Percentiles rank a stretch among this genome's conserved stretches.
Conservation (phyloP, 108 stramenopile genomes). For the Cyclotella sp. region DNA sequence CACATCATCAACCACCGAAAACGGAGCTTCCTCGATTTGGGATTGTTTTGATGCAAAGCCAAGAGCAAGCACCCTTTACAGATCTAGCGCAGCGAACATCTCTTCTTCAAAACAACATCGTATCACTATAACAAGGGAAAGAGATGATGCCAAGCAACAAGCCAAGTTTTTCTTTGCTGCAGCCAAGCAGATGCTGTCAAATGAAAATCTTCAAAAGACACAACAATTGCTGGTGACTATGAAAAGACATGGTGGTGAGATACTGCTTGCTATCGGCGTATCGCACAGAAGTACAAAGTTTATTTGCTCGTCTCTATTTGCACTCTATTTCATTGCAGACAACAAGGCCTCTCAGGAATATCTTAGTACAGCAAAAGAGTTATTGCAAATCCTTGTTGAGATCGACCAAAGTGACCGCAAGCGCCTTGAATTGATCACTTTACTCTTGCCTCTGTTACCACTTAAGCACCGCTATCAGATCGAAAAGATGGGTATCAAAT, state of each 20-base stretch:
- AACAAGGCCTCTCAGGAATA: constrained; percentile 32
- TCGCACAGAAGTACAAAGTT: constrained; percentile 1
- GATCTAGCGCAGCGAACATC: constrained; percentile 5
- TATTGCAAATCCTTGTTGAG: constrained; percentile 30
- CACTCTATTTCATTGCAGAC: not conserved
- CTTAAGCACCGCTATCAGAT: constrained; percentile 50
- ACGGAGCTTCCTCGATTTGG: constrained; percentile 4
- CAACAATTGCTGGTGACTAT: constrained; percentile 67
- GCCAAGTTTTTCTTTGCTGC: constrained; percentile 58
- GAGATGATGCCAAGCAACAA: constrained; percentile 29
- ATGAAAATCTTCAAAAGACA: constrained; percentile 62
- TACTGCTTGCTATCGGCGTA: constrained; percentile 1
- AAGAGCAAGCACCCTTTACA: not conserved
- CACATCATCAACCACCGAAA: not conserved
- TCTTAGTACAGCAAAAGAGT: constrained; percentile 41
- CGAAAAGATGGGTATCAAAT: constrained; percentile 49
- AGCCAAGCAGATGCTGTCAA: constrained; percentile 32
- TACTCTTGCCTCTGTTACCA: constrained; percentile 72
- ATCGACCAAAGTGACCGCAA: constrained; percentile 13
- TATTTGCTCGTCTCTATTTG: not conserved
- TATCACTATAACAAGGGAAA: constrained; percentile 16
- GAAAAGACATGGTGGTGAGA: constrained; percentile 60
- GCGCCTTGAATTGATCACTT: constrained; percentile 53
- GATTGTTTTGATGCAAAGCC: constrained; percentile 28
- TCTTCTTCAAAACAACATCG: not conserved